These are phyloP conservation scores for Heliosperma pusillum DNA, from an alignment of 148 eudicot species.

Conservation along the genomic window DNA sequence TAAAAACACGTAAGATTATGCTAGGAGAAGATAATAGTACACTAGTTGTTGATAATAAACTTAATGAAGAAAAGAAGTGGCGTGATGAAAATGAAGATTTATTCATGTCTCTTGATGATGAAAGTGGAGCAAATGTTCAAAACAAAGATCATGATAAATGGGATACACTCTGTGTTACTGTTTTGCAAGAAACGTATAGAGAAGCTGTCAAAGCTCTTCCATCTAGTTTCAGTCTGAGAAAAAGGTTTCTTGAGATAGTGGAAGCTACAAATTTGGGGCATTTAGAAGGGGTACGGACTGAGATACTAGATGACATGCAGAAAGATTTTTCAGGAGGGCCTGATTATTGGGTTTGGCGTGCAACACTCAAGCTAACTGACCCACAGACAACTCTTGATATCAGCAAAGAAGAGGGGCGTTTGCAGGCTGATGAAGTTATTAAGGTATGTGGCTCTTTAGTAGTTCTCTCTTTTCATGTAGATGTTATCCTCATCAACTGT, in stretches of 20 bases:
- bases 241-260: slow-evolving; percentile 62
- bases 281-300: slow-evolving; percentile 62
- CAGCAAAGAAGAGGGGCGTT: slow-evolving; percentile 27
- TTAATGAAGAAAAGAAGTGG: slow-evolving; percentile 59
- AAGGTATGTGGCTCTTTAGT: slow-evolving; percentile 36
- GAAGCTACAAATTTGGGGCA: slow-evolving; percentile 63
- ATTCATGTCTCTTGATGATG: slow-evolving; percentile 58
- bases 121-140: slow-evolving; percentile 33
- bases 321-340: slow-evolving; percentile 67
- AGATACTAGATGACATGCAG: slow-evolving; percentile 65
- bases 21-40: slow-evolving; percentile 71
- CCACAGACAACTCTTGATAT: slow-evolving; percentile 25
- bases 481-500: background rate
- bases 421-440: slow-evolving; percentile 49
- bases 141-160: slow-evolving; percentile 44
- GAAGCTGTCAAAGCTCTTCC: slow-evolving; percentile 72
- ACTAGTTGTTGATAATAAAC: slow-evolving; percentile 35
- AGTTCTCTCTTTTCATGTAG: background rate
- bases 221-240: slow-evolving; percentile 58
- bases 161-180: slow-evolving; percentile 46
- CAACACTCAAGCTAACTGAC: slow-evolving; percentile 37
- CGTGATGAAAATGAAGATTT: slow-evolving; percentile 71
- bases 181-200: slow-evolving; percentile 56
- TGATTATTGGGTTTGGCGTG: slow-evolving; percentile 89
- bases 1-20: slow-evolving; percentile 68